A percentile compares a stretch with the other conserved stretches of the same genome.
Conservation (phyloP, 345 rosid species). For the Salix caprea region DNA sequence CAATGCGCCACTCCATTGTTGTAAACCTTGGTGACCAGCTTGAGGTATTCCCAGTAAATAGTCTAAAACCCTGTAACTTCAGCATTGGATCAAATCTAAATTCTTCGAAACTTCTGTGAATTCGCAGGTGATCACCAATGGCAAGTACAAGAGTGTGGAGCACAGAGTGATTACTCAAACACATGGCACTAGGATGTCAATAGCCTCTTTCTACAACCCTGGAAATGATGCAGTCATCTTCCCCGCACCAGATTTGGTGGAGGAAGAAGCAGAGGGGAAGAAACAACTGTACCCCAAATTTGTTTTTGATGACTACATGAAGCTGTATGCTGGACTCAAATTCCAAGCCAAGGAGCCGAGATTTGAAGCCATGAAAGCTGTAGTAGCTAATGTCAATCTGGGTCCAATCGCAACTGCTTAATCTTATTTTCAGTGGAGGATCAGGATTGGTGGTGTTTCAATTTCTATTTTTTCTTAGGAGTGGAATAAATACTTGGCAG, state of each 20-base stretch:
- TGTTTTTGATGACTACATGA: constrained; percentile 90
- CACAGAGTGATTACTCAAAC: constrained; percentile 85
- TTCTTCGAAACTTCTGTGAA: neutral
- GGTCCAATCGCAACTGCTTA: constrained; percentile 44
- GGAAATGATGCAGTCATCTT: constrained; percentile 78
- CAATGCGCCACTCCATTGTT: constrained; percentile 88
- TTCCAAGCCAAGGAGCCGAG: constrained; percentile 93
- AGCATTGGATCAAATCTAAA: neutral
- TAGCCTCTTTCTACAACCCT: constrained; percentile 93
- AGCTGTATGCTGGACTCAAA: constrained; percentile 62
- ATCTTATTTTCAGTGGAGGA: neutral
- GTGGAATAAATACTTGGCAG: neutral
- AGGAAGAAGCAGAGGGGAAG: constrained; percentile 38
- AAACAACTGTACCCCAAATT: constrained; percentile 60
- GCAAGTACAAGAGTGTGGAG: constrained; percentile 82
- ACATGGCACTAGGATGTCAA: constrained; percentile 67
- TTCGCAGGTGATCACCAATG: constrained; percentile 72
- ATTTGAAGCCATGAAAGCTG: constrained; percentile 83
- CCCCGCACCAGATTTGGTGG: constrained; percentile 70
- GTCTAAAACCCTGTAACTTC: neutral
- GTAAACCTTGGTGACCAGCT: constrained; percentile 91
- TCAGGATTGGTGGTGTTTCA: neutral
- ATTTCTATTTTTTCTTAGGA: neutral
- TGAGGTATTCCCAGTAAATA: constrained; percentile 44
- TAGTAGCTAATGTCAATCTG: constrained; percentile 17